Conservation (phyloP, 331 rosid species). For the Acacia pycnantha region DNA sequence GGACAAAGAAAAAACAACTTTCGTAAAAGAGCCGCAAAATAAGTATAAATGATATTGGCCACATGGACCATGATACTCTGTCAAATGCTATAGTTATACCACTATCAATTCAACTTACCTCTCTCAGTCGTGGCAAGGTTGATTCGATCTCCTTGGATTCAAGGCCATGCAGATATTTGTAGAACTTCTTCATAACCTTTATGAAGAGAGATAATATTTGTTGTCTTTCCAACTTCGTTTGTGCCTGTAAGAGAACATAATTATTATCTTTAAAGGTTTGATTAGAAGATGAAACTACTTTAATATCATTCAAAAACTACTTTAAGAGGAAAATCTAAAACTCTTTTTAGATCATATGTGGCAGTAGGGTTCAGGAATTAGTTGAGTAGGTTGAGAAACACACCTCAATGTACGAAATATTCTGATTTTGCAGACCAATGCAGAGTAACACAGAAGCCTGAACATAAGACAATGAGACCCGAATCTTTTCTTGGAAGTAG, state of each 20-base stretch:
- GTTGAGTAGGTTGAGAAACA: slow-evolving; percentile 31
- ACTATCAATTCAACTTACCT: slow-evolving; percentile 52
- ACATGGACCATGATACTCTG: neutral
- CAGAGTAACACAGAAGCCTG: slow-evolving; percentile 92
- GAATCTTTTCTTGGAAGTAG: slow-evolving; percentile 73
- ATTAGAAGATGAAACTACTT: neutral
- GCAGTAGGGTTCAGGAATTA: slow-evolving; percentile 5
- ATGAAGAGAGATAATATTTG: slow-evolving; percentile 83
- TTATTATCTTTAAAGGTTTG: slow-evolving; percentile 3
- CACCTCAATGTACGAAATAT: slow-evolving; percentile 75
- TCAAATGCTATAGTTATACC: neutral
- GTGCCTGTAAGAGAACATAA: slow-evolving; percentile 53
- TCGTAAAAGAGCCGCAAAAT: neutral
- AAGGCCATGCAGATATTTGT: slow-evolving; percentile 55
- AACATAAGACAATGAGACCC: slow-evolving; percentile 62
- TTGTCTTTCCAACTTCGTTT: slow-evolving; percentile 68
- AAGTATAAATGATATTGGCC: neutral
- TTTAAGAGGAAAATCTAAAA: neutral
- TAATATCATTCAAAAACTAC: neutral
- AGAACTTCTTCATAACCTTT: slow-evolving; percentile 77
- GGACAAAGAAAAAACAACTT: slow-evolving; percentile 1
- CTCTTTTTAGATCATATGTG: neutral
- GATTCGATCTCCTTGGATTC: slow-evolving; percentile 74
- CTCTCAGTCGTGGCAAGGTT: slow-evolving; percentile 73
- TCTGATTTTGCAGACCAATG: slow-evolving; percentile 78